Base-by-base conservation (phyloP, 2,329 filamentous ascomycete genomes). In the Simplicillium sp. region DNA sequence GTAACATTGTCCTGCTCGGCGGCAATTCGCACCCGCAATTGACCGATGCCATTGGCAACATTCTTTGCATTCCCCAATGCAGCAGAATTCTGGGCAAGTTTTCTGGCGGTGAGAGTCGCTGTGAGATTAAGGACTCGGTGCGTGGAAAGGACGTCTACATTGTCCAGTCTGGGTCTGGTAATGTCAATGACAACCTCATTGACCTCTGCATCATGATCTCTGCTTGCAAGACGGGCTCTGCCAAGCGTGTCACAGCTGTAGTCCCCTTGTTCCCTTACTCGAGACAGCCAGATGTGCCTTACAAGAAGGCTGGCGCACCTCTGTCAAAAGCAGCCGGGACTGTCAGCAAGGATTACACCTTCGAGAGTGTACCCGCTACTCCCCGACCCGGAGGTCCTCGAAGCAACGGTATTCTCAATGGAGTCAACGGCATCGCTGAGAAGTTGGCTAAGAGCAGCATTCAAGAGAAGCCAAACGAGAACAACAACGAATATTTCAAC, bases 141-240 rank as follows among this genome's bases (percentile, higher is more conserved):
- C 84, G 92, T 53, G 92, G 87, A 53, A 98, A 98, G 64, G 92
- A 98, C 78, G 92, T 96, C 60, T 98, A 94, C 68, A 96, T 97
- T 59, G 87, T 98, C 55, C 90, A 97, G 65, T 92, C 87, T 34
- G 88, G 87, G 52, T 87, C 87, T 52, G 88, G 87, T 48, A 85
- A 84, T 54, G 87, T 96, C 66, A 98, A 98, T 60, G 92, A 98
- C 66, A 82, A 94, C 66, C 79, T 98, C 49, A 84, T 98, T 69
- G 92, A 98, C 59, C 80, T 97, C 38, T 85, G 94, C 62, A 96
- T 97, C 67, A 95, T 92, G 68, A 90, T 97, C 54, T 94, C 87
- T n/a, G 92, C 92, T 46, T 97, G 92, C 78, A 94, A 95, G 67
- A 80, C 85, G 11, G 88, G 88, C 52, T 96, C 89, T 33, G 92